Percentiles rank a stretch among this genome's conserved stretches.
Evolutionary conservation across 164 flowering plant genomes (phyloP).

Genomic region (Chimonanthus praecox): DNA sequence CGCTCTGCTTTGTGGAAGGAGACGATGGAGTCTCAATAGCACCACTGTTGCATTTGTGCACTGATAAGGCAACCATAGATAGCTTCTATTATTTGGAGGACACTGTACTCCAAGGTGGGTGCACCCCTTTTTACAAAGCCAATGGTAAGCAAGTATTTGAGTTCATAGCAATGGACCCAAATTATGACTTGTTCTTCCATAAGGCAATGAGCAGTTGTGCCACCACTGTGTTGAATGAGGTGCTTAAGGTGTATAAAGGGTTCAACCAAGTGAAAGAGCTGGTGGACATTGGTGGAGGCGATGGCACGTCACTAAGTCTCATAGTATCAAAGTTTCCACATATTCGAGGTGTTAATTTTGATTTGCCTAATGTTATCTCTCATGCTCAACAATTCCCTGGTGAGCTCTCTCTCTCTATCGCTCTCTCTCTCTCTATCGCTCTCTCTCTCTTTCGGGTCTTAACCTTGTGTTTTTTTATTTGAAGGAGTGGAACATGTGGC

Average conservation of each 20-base stretch:
- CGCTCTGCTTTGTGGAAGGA: conserved; percentile 1
- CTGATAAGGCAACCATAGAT: neutral
- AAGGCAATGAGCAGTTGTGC: conserved; percentile 8
- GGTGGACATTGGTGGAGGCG: conserved; percentile 56
- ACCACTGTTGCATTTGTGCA: neutral
- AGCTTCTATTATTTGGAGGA: conserved; percentile 2
- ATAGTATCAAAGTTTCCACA: conserved; percentile 38
- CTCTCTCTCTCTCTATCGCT: neutral
- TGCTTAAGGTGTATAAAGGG: conserved; percentile 29
- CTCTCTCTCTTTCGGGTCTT: neutral
- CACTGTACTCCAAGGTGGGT: conserved; percentile 5
- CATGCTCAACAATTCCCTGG: conserved; percentile 32
- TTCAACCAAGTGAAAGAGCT: conserved; percentile 25
- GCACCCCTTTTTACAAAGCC: conserved; percentile 5
- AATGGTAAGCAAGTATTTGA: neutral
- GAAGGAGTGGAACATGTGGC: conserved; percentile 76
- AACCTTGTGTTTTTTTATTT: conserved; percentile 1
- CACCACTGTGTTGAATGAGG: conserved; percentile 15
- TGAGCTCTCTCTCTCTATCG: neutral
- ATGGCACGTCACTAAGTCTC: conserved; percentile 21
- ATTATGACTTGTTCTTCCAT: neutral
- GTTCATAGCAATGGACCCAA: neutral
- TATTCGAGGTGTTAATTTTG: conserved; percentile 40
- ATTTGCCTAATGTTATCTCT: conserved; percentile 39
- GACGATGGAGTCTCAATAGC: conserved; percentile 2